Evolutionary conservation across 345 rosid species (phyloP), one percentile per base, ranked within the genome.

Genomic region (Schrenkiella parvula): DNA sequence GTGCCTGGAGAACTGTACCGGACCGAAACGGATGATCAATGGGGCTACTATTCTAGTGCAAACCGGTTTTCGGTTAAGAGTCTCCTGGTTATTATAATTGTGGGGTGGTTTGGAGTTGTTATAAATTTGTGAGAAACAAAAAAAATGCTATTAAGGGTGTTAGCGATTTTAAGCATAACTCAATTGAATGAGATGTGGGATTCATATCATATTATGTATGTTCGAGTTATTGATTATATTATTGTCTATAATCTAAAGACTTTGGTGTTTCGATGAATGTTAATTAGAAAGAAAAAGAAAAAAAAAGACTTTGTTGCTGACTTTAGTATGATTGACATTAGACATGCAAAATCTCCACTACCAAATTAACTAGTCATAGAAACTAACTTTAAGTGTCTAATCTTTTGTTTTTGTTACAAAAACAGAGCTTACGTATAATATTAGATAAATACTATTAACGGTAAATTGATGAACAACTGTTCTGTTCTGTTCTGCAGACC

Each of bases 1-100:
- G 79, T 76, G 53, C 88, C 95, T 0, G 89, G 83, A 12, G 76
- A 71, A 68, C 23, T 83, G 68, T 86, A 81, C 64, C 58, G 34
- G 9, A 72, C 84, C 13, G 78, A 78, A 54, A 67, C 85, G 31
- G 56, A 73, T 47, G 52, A 70, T 23, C 59, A 46, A 3, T 71
- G 79, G 87, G 70, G 39, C 5, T 83, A 68, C 58, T 82, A 79
- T 68, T 82, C 84, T 21, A 70, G 52, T 13, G 83, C 68, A 64
- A 73, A 50, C 42, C 80, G 66, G 21, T 71, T 70, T 52, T 34
- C 3, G 64, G 79, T 44, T 28, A 17, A 25, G 19, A 38, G 18
- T 59, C 39, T 71, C 10, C n/a, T 79, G 73, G 50, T 73, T 70
- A 69, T 64, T 59, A 32, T 59, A 4, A 38, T 44, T 29, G 82